A percentile compares a stretch with the other conserved stretches of the same genome.
phyloP scores from a whole-genome alignment of 352 stramenopile species.

The Phytophthora rubi region DNA sequence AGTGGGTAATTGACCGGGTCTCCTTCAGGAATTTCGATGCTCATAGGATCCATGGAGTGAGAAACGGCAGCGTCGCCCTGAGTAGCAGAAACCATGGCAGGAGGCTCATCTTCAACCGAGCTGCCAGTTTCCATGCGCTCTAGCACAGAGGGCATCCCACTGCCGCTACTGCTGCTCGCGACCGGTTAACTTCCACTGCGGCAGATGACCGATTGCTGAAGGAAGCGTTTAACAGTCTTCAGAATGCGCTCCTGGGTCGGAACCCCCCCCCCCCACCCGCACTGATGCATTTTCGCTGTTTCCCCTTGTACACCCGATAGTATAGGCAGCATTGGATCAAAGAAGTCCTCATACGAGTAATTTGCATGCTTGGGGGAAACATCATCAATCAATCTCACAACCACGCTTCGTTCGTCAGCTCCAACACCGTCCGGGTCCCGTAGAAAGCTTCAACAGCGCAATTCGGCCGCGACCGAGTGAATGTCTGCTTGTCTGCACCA shows the following conservation, averaged over 20 bases:
- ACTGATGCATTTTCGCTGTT: no score
- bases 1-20: constrained; percentile 78
- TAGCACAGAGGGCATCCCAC: constrained; percentile 31
- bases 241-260: no score
- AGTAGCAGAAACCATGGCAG: no score
- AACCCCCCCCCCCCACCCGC: no score
- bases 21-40: constrained; percentile 70
- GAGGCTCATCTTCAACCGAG: constrained; percentile 19
- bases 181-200: no score
- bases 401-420: constrained; percentile 49
- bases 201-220: no score
- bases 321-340: no score
- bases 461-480: constrained; percentile 38
- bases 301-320: no score
- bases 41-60: constrained; percentile 35
- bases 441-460: constrained; percentile 37
- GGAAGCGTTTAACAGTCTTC: no score
- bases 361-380: no score
- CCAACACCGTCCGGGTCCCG: constrained; percentile 44
- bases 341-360: no score
- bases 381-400: no score
- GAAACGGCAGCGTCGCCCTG: not conserved
- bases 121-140: constrained; percentile 37
- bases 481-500: constrained; percentile 47
- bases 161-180: constrained; percentile 20